Base-by-base conservation (phyloP, 1,139 yeast genomes). In the Petasospora rhodanensis region DNA sequence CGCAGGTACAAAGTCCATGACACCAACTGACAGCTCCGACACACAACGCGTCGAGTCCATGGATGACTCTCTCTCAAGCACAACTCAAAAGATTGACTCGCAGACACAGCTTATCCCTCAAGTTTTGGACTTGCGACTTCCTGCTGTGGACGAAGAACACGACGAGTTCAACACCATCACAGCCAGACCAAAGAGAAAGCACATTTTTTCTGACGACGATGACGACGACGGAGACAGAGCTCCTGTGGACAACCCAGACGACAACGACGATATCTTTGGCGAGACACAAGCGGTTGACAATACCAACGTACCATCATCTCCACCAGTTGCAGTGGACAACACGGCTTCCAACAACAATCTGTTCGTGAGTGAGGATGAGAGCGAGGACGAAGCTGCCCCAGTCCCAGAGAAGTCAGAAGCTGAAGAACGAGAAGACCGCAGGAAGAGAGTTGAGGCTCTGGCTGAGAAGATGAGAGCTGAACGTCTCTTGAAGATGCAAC, bases 391-490 rank as follows among this genome's bases (percentile, higher is more conserved):
- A 3, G 23, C 16, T 23, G 14, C 26, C 16, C 7, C 6, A 7
- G n/a, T 6, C 16, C 16, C 6, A 12, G 7, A 23, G 17, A 14
- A 16, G n/a, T 7, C 7, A 7, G 9, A 9, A 14, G 26, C n/a
- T n/a, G 34, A 32, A 13, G 31, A 22, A 16, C 29, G 31, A 4
- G 36, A 27, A 13, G 43, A 38, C 7, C 40, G 47, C n/a, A 36
- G 22, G 1, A 31, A 25, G 17, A 45, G 42, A 32, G 41, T 49
- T 14, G 38, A 40, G 16, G 45, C 35, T 11, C 25, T 43, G 10
- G 55, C 48, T 9, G 45, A 32, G 5, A 41, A 51, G 37, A 51
- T 46, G 37, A 41, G 41, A 25, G 29, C 35, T 6, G 43, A 41
- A 29, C 40, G 55, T 22, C 29, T 49, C 3, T 15, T 44, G 20